Evolutionary conservation across 2,329 filamentous ascomycete genomes (phyloP).

Genomic region (Colletotrichum godetiae): DNA sequence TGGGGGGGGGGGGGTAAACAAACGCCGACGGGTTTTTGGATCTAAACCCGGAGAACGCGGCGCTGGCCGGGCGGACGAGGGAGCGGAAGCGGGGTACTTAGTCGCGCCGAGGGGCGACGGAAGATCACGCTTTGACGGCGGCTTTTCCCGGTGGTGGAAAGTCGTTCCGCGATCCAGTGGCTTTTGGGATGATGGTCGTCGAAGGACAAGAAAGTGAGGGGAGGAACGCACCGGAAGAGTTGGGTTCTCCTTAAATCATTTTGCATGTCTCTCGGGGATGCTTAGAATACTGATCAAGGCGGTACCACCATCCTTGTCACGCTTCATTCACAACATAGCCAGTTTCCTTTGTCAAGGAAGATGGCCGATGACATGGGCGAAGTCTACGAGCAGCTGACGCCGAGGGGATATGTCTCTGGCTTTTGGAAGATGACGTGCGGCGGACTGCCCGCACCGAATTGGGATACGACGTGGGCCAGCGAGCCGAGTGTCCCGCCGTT

Average conservation of each 20-base stretch:
- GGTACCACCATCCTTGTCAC: no score
- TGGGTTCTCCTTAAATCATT: no score
- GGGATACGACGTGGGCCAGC: slow-evolving; percentile 7
- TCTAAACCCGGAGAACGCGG: background rate
- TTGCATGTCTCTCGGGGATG: no score
- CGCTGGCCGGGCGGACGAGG: background rate
- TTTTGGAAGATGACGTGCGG: background rate
- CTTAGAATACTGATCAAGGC: no score
- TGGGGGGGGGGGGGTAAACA: no score
- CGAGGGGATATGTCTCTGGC: background rate
- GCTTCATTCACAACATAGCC: no score
- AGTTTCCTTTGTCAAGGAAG: background rate
- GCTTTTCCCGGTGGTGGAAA: background rate
- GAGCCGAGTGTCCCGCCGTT: background rate
- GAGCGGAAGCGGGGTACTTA: background rate
- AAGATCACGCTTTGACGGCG: no score
- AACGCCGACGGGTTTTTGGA: no score
- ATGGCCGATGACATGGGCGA: background rate
- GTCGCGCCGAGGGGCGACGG: background rate
- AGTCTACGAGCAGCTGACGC: background rate
- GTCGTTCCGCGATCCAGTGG: background rate
- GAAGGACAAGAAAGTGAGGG: no score
- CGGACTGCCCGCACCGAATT: background rate
- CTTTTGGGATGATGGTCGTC: no score
- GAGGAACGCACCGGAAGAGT: no score